Evolutionary conservation across 441 rosid species (phyloP).

Genomic region (Erodium texanum): DNA sequence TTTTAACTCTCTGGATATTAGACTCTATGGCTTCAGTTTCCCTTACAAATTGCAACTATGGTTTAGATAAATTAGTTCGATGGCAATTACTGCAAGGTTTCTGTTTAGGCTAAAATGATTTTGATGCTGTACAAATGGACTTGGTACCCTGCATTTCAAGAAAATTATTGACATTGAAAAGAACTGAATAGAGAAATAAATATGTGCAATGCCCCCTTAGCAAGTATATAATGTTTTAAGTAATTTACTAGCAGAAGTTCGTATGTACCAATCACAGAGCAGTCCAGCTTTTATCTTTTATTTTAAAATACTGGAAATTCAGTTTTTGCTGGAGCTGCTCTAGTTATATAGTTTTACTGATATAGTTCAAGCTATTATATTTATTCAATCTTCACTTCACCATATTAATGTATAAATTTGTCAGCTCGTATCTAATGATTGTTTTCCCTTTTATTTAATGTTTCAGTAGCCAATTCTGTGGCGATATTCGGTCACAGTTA

Average conservation of each 20-base stretch:
- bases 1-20: no score
- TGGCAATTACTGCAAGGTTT: no score
- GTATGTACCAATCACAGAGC: not conserved
- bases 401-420: not conserved
- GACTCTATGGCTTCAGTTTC: no score
- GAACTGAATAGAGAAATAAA: not conserved
- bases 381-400: not conserved
- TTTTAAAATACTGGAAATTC: no score
- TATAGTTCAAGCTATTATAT: not conserved
- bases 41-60: no score
- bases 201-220: not conserved
- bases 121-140: no score
- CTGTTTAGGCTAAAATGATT: no score
- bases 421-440: not conserved
- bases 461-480: conserved; percentile 79
- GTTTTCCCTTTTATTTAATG: conserved; percentile 2
- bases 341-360: no score
- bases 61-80: no score
- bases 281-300: no score
- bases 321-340: no score
- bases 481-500: conserved; percentile 56
- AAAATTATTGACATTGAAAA: not conserved
- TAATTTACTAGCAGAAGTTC: not conserved
- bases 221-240: not conserved
- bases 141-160: not conserved